Evolutionary conservation across 306 rosid genomes (phyloP).

Genomic region (Potentilla sterilis): DNA sequence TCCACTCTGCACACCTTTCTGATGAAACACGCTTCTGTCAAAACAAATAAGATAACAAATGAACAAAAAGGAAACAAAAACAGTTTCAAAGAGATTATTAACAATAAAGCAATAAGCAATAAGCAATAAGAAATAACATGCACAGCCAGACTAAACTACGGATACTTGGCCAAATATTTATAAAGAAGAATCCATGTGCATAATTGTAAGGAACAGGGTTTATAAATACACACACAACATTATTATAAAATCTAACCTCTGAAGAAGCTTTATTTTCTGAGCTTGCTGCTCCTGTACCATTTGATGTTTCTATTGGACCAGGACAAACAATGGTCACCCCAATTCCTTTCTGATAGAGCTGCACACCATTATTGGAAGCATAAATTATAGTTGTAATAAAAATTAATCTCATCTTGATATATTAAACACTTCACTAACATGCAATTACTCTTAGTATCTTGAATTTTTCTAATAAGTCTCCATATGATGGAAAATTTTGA

Average conservation of each 20-base stretch:
- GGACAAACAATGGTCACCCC: constrained; percentile 88
- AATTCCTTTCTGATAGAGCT: constrained; percentile 82
- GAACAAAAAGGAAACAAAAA: neutral
- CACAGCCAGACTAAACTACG: neutral
- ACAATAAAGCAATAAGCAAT: constrained; percentile 4
- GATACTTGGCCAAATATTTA: neutral
- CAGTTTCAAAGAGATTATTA: constrained; percentile 1
- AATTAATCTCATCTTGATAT: neutral
- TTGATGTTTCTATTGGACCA: constrained; percentile 84
- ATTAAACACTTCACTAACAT: neutral
- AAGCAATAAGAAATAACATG: neutral
- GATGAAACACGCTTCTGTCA: constrained; percentile 75
- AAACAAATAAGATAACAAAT: constrained; percentile 20
- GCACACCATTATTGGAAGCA: constrained; percentile 15
- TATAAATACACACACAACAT: constrained; percentile 5
- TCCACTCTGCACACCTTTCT: constrained; percentile 84
- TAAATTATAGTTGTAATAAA: neutral
- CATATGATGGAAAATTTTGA: neutral
- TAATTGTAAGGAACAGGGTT: neutral
- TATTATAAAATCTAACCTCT: constrained; percentile 55
- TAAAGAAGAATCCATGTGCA: neutral
- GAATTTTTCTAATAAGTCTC: neutral
- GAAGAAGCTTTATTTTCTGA: constrained; percentile 36
- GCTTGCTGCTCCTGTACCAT: constrained; percentile 36
- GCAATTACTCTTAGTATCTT: neutral